Conservation (phyloP, 805 yeast species). For the Saturnispora besseyi region DNA sequence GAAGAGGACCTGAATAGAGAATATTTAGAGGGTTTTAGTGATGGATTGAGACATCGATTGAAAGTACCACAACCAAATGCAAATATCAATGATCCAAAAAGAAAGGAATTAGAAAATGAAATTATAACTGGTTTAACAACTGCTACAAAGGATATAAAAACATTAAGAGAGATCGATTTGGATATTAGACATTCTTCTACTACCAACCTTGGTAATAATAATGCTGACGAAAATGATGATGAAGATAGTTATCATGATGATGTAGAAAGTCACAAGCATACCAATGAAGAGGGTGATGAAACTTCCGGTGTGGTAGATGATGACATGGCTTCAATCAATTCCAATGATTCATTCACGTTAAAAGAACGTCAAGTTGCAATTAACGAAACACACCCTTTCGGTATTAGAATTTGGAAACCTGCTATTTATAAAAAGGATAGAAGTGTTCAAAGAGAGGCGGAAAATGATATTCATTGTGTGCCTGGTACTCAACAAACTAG, state of each 20-base stretch:
- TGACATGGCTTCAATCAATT: constrained; percentile 30
- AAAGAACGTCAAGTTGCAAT: constrained; percentile 94
- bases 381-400: constrained; percentile 94
- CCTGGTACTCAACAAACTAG: constrained; percentile 32
- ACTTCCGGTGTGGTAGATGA: background rate
- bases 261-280: no score
- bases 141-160: constrained; percentile 20
- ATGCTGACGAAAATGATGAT: background rate
- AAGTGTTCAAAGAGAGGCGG: constrained; percentile 86
- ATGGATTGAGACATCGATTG: constrained; percentile 48
- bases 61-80: constrained; percentile 25
- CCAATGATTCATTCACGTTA: constrained; percentile 77
- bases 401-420: constrained; percentile 98
- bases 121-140: constrained; percentile 19
- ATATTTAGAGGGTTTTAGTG: constrained; percentile 65
- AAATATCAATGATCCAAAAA: constrained; percentile 13
- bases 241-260: background rate
- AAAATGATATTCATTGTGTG: constrained; percentile 84
- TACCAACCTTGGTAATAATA: background rate
- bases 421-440: constrained; percentile 89
- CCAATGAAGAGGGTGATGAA: background rate
- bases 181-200: constrained; percentile 16
- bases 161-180: constrained; percentile 24
- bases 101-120: constrained; percentile 23
- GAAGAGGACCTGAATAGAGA: constrained; percentile 49